Base-by-base conservation (phyloP, 1,139 yeast genomes). In the Saccharomyces hybrid region DNA sequence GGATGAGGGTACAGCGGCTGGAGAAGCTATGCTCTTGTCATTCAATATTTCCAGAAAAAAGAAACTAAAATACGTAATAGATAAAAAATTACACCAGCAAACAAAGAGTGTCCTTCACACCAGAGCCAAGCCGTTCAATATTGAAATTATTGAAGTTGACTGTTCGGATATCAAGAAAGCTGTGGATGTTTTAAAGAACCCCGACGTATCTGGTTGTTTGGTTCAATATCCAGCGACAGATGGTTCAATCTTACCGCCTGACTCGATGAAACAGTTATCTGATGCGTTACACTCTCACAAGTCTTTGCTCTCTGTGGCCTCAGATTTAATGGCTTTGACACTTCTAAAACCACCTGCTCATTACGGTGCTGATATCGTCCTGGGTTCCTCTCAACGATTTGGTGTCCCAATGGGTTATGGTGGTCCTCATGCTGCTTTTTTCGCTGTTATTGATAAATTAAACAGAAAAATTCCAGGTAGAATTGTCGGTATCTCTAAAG, bases 341-440 rank as follows among this genome's bases (percentile, higher is more conserved):
- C 72, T 93, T 51, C 73, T 93, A 58, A 84, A 85, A 65, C 86
- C 97, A 31, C 99, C 99, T 9, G 77, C 86, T 34, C 79, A 80
- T 49, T 88, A 87, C 66, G 91, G 91, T 53, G 98, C 98, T 49
- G 99, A 93, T 70, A 87, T 93, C 56, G 96, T 88, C 2, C 77
- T 93, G 55, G 99, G 99, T 54, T 84, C 90, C 20, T 81, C 97
- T 5, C 99, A 93, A 76, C 80, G 99, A 71, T 89, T 93, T 64
- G 99, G 99, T 66, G 97, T 93, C 49, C 98, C 99, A 55, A 82
- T 91, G 74, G 99, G 98, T 13, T 93, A 84, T 67, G 99, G 99
- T 67, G 99, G 99, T 34, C 99, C 99, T 5, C 99, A 93, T 70
- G 99, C 99, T 52, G 99, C 96, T 0, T 93, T 89, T 75, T 91